Conservation (phyloP, 768 basidiomycete species). For the Leccinum longicurvipes region DNA sequence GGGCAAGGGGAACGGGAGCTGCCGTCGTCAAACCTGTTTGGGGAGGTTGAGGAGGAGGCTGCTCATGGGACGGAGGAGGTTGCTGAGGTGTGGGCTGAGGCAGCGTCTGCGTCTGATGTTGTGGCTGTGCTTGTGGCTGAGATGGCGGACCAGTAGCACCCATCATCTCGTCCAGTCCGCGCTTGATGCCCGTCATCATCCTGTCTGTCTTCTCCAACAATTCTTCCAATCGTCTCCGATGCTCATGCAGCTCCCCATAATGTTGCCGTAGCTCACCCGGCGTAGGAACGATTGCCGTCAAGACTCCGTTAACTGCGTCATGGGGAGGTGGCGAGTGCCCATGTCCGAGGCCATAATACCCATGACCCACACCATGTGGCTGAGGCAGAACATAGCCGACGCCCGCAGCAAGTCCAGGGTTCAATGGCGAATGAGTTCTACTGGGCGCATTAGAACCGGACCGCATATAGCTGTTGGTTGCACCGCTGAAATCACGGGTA, state of each 20-base stretch:
- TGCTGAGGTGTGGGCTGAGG: slow-evolving; percentile 23
- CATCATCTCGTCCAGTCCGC: slow-evolving; percentile 75
- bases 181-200: slow-evolving; percentile 68
- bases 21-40: slow-evolving; percentile 12
- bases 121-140: slow-evolving; percentile 22
- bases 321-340: slow-evolving; percentile 35
- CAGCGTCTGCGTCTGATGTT: slow-evolving; percentile 21
- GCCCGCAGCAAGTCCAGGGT: slow-evolving; percentile 41
- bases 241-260: slow-evolving; percentile 59
- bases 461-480: slow-evolving; percentile 57
- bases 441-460: slow-evolving; percentile 66
- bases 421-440: slow-evolving; percentile 68
- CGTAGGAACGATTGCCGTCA: slow-evolving; percentile 38
- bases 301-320: slow-evolving; percentile 29
- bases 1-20: slow-evolving; percentile 21
- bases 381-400: slow-evolving; percentile 42
- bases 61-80: slow-evolving; percentile 27
- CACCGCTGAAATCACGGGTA: slow-evolving; percentile 34
- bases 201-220: slow-evolving; percentile 73
- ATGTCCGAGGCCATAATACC: slow-evolving; percentile 39
- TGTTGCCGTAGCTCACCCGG: slow-evolving; percentile 67
- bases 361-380: slow-evolving; percentile 35
- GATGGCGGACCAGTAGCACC: slow-evolving; percentile 23
- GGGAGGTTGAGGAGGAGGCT: slow-evolving; percentile 23
- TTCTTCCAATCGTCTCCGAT: slow-evolving; percentile 65